Evolutionary conservation across 2,329 filamentous ascomycete species (phyloP).

Genomic region (Lasiodiplodia sp.): DNA sequence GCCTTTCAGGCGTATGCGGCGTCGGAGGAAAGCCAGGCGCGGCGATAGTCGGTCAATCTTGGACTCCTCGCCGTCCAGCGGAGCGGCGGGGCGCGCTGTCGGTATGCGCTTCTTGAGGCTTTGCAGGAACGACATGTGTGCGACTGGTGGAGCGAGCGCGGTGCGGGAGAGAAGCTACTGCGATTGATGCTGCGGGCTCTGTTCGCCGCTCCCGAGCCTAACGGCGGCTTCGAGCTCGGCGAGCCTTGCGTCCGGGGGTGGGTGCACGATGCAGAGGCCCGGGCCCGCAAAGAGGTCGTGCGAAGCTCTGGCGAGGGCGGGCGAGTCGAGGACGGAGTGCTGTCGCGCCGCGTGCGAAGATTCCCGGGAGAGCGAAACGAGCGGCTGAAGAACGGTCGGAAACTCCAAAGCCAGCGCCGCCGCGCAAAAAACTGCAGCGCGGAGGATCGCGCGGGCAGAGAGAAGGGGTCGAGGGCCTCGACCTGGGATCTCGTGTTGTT

Average conservation of each 20-base stretch:
- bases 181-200: slow-evolving; percentile 27
- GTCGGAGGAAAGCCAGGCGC: slow-evolving; percentile 79
- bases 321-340: slow-evolving; percentile 7
- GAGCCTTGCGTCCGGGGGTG: not conserved
- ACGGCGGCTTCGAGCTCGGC: slow-evolving; percentile 14
- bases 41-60: slow-evolving; percentile 54
- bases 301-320: not conserved
- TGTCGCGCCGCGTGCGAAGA: slow-evolving; percentile 20
- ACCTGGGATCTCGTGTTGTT: slow-evolving; percentile 5
- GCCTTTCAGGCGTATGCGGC: slow-evolving; percentile 85
- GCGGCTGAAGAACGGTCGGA: slow-evolving; percentile 15
- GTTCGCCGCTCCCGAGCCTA: slow-evolving; percentile 33
- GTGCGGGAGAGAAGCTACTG: slow-evolving; percentile 11
- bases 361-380: slow-evolving; percentile 27
- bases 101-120: slow-evolving; percentile 56
- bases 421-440: not conserved
- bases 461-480: slow-evolving; percentile 4
- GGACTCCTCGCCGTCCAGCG: slow-evolving; percentile 53
- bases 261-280: slow-evolving; percentile 8
- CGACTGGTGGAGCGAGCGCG: slow-evolving; percentile 30
- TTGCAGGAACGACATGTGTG: slow-evolving; percentile 52
- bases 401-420: slow-evolving; percentile 5
- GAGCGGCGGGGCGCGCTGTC: slow-evolving; percentile 49
- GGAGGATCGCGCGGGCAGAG: slow-evolving; percentile 4
- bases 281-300: slow-evolving; percentile 1